Evolutionary conservation across 2,329 filamentous ascomycete genomes (phyloP), one percentile per base, ranked within the genome.

Genomic region (Alternaria sp.): DNA sequence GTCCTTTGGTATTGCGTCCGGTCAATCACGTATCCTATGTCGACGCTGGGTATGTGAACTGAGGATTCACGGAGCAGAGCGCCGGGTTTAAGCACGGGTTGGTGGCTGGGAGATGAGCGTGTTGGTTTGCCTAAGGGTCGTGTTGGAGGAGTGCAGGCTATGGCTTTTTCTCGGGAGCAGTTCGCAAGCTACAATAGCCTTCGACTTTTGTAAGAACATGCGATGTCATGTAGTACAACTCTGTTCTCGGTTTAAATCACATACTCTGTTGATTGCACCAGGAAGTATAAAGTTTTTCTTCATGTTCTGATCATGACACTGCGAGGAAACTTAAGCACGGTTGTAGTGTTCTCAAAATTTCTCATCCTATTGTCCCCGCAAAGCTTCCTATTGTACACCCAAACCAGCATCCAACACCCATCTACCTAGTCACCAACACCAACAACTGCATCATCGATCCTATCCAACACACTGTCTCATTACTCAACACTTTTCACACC

Each of bases 311-410:
- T 33, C 26, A 24, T 17, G 28, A 33, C 23, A 23, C 39, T 21
- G 37, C 37, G 1, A 23, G 23, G 17, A 5, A 40, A 23, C 37
- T 23, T 40, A 21, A 11, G 6, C 37, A 23, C 4, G 3, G 17
- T 17, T 23, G 37, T n/a, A 6, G n/a, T 31, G 29, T 17, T 17
- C 29, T 14, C 11, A 9, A 0, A 29, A 14, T 5, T 0, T 5
- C n/a, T 3, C 7, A 29, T 50, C 5, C 34, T 42, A 51, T 51
- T 51, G 49, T 51, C 39, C 17, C n/a, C 14, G 2, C 5, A 7
- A 14, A 14, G 17, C 23, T 51, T 51, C 26, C 9, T 51, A 42
- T 51, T 51, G 37, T 51, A 37, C 37, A 42, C 37, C 37, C 17
- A 17, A 33, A 51, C 11, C 23, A 14, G 26, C 26, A 8, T 4